Evolutionary conservation across 805 yeast species (phyloP).

Genomic region (Brettanomyces sp.): DNA sequence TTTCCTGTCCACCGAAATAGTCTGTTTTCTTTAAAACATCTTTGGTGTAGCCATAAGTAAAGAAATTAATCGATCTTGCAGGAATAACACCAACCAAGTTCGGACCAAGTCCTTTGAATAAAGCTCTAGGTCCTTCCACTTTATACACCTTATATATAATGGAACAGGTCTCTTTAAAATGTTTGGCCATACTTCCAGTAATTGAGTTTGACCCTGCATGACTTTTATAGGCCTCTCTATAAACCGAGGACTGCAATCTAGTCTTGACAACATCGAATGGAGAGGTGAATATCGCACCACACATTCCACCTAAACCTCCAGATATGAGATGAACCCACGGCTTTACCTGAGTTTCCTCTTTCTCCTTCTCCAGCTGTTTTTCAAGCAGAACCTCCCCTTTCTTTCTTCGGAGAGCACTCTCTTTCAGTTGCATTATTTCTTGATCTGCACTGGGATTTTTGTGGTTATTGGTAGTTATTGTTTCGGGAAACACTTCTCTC

Average conservation of each 20-base stretch:
- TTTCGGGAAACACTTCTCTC: constrained; percentile 27
- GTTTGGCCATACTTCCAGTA: constrained; percentile 32
- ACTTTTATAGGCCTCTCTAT: constrained; percentile 41
- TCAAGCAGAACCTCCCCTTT: neutral
- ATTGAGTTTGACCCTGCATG: constrained; percentile 24
- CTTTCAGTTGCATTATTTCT: neutral
- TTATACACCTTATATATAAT: constrained; percentile 62
- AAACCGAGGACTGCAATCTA: constrained; percentile 84
- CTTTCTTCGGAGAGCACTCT: neutral
- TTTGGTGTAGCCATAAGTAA: constrained; percentile 92
- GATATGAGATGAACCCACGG: constrained; percentile 84
- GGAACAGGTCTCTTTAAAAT: constrained; percentile 72
- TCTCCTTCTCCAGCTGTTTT: constrained; percentile 1
- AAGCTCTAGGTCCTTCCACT: constrained; percentile 74
- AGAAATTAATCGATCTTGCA: constrained; percentile 92
- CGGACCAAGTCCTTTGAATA: constrained; percentile 94
- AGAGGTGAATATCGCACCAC: constrained; percentile 88
- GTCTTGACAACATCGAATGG: constrained; percentile 97
- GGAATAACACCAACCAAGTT: constrained; percentile 96
- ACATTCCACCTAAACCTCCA: constrained; percentile 95
- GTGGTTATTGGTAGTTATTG: neutral
- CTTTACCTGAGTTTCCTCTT: constrained; percentile 18
- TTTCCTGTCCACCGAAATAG: constrained; percentile 68
- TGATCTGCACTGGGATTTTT: constrained; percentile 8
- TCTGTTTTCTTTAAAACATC: constrained; percentile 49